A percentile compares a stretch with the other conserved stretches of the same genome.
Evolutionary conservation across 2,329 filamentous ascomycete species (phyloP).

Genomic region (Microdochium paspali): DNA sequence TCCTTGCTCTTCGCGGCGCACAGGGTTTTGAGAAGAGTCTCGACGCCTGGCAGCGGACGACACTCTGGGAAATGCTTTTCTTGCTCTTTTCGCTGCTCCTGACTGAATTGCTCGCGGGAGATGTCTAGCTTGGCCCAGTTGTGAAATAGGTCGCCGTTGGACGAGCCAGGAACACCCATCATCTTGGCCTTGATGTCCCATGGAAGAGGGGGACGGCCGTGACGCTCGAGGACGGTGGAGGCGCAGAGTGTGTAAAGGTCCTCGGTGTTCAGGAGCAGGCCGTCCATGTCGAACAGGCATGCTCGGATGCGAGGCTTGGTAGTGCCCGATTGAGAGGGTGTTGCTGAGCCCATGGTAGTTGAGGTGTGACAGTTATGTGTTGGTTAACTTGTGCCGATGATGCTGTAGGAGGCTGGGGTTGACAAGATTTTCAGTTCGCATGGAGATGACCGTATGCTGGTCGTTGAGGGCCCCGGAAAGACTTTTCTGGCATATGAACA

Average conservation of each 20-base stretch:
- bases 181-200: constrained; percentile 68
- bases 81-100: constrained; percentile 43
- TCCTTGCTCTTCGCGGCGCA: constrained; percentile 10
- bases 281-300: constrained; percentile 76
- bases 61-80: constrained; percentile 47
- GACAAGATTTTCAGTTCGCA: no score
- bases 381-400: no score
- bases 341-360: no score
- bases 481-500: no score
- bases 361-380: no score
- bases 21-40: constrained; percentile 40
- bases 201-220: constrained; percentile 51
- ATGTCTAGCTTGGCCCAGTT: constrained; percentile 65
- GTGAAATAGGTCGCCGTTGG: constrained; percentile 23
- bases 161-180: constrained; percentile 48
- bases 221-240: constrained; percentile 54
- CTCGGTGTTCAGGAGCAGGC: constrained; percentile 65
- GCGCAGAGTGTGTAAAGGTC: constrained; percentile 60
- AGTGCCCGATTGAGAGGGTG: no score
- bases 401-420: no score
- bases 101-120: constrained; percentile 45
- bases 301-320: constrained; percentile 48
- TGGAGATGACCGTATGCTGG: no score
- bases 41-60: constrained; percentile 54
- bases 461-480: no score